These are phyloP conservation scores for Syzygium jambos DNA, from an alignment of 345 rosid species.

Conservation along the genomic window DNA sequence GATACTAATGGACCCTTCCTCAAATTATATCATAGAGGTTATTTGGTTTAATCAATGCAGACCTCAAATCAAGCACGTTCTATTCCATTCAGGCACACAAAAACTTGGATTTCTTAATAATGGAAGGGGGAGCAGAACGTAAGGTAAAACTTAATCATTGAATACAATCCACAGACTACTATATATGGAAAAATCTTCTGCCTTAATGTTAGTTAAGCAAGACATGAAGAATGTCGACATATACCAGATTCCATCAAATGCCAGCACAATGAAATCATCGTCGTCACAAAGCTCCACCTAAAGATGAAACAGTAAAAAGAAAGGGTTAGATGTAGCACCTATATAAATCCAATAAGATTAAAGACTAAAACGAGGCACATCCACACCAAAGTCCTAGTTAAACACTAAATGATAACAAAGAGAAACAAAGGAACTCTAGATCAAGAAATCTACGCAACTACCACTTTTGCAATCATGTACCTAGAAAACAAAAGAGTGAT, in stretches of 20 bases:
- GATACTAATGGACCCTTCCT: background rate
- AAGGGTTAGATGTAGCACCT: background rate
- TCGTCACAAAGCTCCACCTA: conserved; percentile 96
- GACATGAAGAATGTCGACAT: conserved; percentile 1
- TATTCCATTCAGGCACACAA: background rate
- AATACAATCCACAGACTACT: background rate
- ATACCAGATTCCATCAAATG: conserved; percentile 97
- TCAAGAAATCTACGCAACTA: background rate
- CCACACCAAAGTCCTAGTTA: background rate
- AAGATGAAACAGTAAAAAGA: background rate
- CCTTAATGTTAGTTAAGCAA: background rate
- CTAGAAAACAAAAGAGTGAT: background rate
- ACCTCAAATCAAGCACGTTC: background rate
- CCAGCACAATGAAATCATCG: conserved; percentile 87
- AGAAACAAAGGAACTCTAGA: background rate
- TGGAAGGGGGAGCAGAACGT: background rate
- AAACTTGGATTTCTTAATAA: background rate
- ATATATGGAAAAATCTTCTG: background rate
- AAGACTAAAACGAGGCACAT: background rate
- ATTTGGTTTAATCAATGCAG: background rate
- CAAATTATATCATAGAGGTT: background rate
- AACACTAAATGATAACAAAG: background rate
- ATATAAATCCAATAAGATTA: background rate
- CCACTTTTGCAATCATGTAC: background rate
- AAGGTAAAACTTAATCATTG: background rate